phyloP scores from a whole-genome alignment of 805 yeast genomes.

The Cyberlindnera mrakii region DNA sequence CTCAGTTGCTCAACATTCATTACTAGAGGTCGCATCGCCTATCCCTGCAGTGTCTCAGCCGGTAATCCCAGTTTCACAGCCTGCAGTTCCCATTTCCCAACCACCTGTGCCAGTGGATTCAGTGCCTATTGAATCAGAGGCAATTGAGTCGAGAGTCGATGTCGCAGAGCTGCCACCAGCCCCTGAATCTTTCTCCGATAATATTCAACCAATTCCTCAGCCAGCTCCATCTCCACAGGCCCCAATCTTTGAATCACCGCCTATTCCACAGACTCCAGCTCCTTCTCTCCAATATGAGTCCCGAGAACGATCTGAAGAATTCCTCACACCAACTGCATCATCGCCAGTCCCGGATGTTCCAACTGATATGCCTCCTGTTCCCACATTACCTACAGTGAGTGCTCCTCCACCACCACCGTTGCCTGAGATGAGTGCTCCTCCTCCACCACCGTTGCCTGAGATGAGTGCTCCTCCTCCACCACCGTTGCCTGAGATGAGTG shows the following conservation, averaged over 20 bases:
- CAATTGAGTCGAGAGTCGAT: neutral
- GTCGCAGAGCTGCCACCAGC: neutral
- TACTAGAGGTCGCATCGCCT: neutral
- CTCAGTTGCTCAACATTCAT: neutral
- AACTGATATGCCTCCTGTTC: slow-evolving; percentile 17
- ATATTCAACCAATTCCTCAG: slow-evolving; percentile 11
- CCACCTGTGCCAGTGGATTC: slow-evolving; percentile 1
- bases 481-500: slow-evolving; percentile 14
- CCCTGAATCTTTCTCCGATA: neutral
- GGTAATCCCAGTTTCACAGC: slow-evolving; percentile 1
- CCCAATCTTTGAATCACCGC: neutral
- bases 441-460: slow-evolving; percentile 25
- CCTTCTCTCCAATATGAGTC: slow-evolving; percentile 20
- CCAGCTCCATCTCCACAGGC: neutral
- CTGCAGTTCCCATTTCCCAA: slow-evolving; percentile 5
- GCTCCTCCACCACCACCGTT: slow-evolving; percentile 13
- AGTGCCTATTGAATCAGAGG: no score
- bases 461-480: slow-evolving; percentile 28
- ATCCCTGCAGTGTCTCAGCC: slow-evolving; percentile 2
- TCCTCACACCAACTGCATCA: slow-evolving; percentile 21
- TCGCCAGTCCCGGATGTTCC: slow-evolving; percentile 16
- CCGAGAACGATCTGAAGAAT: slow-evolving; percentile 12
- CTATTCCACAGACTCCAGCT: slow-evolving; percentile 5
- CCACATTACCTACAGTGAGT: slow-evolving; percentile 28
- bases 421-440: slow-evolving; percentile 22